These are phyloP conservation scores for Venturia effusa DNA, from an alignment of 2,329 filamentous ascomycete genomes.

Conservation along the genomic window DNA sequence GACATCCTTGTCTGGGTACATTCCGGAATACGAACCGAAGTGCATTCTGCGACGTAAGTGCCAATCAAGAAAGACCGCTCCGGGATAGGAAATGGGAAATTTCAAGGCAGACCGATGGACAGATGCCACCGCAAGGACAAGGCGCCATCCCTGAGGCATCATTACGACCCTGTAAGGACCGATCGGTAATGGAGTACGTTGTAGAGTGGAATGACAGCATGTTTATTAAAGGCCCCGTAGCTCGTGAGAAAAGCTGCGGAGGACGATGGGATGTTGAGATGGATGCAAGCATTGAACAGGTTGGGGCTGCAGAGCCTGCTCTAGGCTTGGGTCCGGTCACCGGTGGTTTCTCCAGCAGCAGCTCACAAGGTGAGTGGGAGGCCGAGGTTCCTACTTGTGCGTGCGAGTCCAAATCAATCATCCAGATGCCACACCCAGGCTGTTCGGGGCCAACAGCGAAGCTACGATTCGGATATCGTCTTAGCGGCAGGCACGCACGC, in stretches of 20 bases:
- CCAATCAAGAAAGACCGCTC: background rate
- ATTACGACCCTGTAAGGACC: background rate
- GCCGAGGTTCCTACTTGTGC: too few relatives aligned
- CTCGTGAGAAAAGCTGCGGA: too few relatives aligned
- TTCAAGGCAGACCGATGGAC: background rate
- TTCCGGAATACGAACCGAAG: background rate
- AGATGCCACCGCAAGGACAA: background rate
- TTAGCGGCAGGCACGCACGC: background rate
- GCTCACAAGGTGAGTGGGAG: too few relatives aligned
- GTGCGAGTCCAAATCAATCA: too few relatives aligned
- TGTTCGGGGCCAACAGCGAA: background rate
- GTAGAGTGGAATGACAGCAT: too few relatives aligned
- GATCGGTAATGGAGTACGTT: background rate
- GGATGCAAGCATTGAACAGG: background rate
- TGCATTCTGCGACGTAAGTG: background rate
- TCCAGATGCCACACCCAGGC: background rate
- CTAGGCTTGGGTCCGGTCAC: background rate
- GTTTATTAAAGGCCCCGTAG: too few relatives aligned
- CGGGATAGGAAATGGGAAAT: background rate
- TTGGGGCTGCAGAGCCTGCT: background rate
- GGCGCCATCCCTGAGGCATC: background rate
- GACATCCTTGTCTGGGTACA: background rate
- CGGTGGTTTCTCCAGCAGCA: too few relatives aligned
- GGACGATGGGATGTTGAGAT: background rate
- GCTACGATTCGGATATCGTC: background rate